These are phyloP conservation scores for Vitis cinerea DNA, from an alignment of 164 flowering plant genomes.

Conservation along the genomic window DNA sequence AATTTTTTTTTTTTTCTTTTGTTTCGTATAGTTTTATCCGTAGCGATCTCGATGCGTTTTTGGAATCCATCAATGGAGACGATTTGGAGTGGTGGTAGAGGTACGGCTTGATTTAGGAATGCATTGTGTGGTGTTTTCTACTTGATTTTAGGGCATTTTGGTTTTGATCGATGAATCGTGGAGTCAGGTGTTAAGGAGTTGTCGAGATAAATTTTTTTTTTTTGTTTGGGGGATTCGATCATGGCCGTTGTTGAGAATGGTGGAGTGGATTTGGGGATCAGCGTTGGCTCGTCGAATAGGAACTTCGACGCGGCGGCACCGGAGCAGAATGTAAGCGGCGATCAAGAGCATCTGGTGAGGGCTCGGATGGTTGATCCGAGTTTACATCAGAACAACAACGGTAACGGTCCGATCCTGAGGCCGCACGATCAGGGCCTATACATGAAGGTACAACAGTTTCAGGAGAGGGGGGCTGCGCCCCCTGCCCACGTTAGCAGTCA, in stretches of 20 bases:
- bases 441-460: slow-evolving; percentile 17
- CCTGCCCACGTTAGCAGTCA: slow-evolving; percentile 11
- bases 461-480: slow-evolving; percentile 5
- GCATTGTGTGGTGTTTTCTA: neutral
- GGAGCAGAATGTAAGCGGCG: slow-evolving; percentile 15
- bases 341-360: slow-evolving; percentile 12
- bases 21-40: slow-evolving; percentile 20
- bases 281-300: slow-evolving; percentile 27
- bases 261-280: slow-evolving; percentile 36
- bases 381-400: slow-evolving; percentile 14
- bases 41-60: slow-evolving; percentile 13
- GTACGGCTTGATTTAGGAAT: neutral
- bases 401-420: slow-evolving; percentile 6
- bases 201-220: too few species aligned
- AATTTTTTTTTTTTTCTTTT: neutral
- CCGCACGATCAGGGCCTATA: slow-evolving; percentile 25
- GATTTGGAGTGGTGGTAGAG: slow-evolving; percentile 1
- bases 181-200: too few species aligned
- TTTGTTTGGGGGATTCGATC: neutral
- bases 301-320: slow-evolving; percentile 26
- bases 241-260: slow-evolving; percentile 70
- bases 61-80: slow-evolving; percentile 7
- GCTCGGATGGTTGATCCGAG: too few species aligned
- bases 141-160: slow-evolving; percentile 2
- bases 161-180: neutral